Conservation (phyloP, 1,139 yeast species). For the Sugiyamaella japonica region DNA sequence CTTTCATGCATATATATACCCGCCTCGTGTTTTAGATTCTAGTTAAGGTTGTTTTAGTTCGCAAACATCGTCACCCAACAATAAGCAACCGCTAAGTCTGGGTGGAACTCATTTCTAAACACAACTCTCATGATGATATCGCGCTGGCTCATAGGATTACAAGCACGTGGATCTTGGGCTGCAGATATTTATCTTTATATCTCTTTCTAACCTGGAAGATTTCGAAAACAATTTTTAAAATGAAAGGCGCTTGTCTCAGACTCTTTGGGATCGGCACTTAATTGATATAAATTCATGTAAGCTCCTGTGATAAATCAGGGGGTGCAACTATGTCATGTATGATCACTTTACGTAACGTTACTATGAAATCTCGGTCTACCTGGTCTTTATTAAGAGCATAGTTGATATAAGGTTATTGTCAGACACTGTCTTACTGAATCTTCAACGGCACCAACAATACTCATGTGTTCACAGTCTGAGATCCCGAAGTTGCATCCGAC, state of each 20-base stretch:
- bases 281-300: too few species aligned
- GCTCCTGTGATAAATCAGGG: too few species aligned
- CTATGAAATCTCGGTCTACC: too few species aligned
- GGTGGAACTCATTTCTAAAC: neutral
- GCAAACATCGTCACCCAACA: neutral
- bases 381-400: too few species aligned
- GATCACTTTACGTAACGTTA: too few species aligned
- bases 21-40: neutral
- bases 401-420: neutral
- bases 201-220: too few species aligned
- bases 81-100: neutral
- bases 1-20: neutral
- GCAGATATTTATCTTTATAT: too few species aligned
- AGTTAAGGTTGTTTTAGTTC: neutral
- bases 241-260: too few species aligned
- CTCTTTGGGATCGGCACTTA: too few species aligned
- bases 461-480: neutral
- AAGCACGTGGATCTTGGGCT: neutral
- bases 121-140: neutral
- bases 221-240: too few species aligned
- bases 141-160: neutral
- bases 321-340: too few species aligned
- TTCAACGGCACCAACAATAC: neutral
- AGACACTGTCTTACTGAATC: neutral
- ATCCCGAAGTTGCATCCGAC: neutral